Evolutionary conservation across 1,139 yeast species (phyloP), one percentile per base, ranked within the genome.

Genomic region (Hanseniaspora sp.): DNA sequence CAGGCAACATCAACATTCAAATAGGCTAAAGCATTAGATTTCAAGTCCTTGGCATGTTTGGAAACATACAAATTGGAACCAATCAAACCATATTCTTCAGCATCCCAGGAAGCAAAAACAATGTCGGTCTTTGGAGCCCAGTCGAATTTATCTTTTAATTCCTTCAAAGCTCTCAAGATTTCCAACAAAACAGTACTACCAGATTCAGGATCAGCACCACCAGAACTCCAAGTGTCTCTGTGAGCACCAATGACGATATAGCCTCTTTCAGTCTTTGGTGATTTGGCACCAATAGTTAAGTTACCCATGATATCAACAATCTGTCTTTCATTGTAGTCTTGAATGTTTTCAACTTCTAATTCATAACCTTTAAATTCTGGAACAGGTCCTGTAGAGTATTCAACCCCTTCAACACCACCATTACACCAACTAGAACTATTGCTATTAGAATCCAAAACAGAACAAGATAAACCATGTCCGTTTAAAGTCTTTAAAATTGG

Each of bases 201-300:
- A 48, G 81, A 74, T 64, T 80, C 81, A 48, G 88, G 86, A 64
- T 82, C 87, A 15, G 80, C 82, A 2, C 85, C 85, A 23, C 85
- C 85, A 54, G 83, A 83, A 57, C 84, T 80, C 87, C 87, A 82
- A 1, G 86, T 77, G 62, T 82, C 88, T 56, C 86, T 75, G 62
- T 82, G 88, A 63, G 82, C 82, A 44, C 88, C 88, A 47, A 82
- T 64, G 33, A 82, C 63, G 53, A 82, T 71, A 44, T 57, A 58
- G 5, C 78, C 77, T 57, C 79, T 80, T 55, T 75, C 73, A 11
- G 54, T 51, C 41, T 51, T 51, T 13, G 54, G 54, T 33, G 67
- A 63, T 40, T 71, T 68, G n/a, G 67, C 65, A 41, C 88, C 88
- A 51, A 51, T 51, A 53, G 73, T 73, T 45, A 80, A 67, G 37